Evolutionary conservation across 2,329 filamentous ascomycete genomes (phyloP).

Genomic region (Aspergillus novofumigatus): DNA sequence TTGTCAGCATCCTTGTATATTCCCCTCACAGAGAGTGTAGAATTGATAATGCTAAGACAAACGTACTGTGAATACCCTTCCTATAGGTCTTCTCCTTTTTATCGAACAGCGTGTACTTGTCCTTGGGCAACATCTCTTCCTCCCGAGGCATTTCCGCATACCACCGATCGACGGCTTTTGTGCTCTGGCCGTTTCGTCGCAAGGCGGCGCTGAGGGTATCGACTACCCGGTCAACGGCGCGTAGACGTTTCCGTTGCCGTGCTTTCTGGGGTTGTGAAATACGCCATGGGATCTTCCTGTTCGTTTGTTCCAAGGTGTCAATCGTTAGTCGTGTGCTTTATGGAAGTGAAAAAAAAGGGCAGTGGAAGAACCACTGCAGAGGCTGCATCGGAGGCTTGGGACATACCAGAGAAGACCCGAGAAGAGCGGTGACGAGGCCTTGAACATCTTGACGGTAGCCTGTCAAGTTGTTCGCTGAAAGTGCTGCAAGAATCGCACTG

Average conservation of each 20-base stretch:
- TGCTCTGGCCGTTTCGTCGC: slow-evolving; percentile 62
- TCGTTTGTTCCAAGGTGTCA: slow-evolving; percentile 22
- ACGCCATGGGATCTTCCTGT: slow-evolving; percentile 93
- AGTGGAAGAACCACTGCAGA: background rate
- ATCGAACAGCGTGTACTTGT: slow-evolving; percentile 98
- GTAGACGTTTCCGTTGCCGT: slow-evolving; percentile 76
- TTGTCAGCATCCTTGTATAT: background rate
- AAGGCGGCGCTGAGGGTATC: slow-evolving; percentile 76
- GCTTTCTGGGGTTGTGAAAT: slow-evolving; percentile 88
- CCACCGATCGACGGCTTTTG: slow-evolving; percentile 81
- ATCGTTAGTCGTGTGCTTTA: background rate
- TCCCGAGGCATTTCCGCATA: slow-evolving; percentile 94
- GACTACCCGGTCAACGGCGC: slow-evolving; percentile 82
- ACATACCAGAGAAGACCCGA: slow-evolving; percentile 77
- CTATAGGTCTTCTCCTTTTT: slow-evolving; percentile 92
- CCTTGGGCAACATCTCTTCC: slow-evolving; percentile 88
- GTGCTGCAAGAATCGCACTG: slow-evolving; percentile 6
- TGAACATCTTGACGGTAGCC: slow-evolving; percentile 64
- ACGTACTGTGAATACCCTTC: slow-evolving; percentile 90
- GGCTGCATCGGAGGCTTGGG: background rate
- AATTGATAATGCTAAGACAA: background rate
- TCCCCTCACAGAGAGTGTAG: background rate
- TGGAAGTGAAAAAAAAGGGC: background rate
- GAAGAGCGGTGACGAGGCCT: slow-evolving; percentile 69
- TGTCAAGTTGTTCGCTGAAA: slow-evolving; percentile 7